Base-by-base conservation (phyloP, 2,329 filamentous ascomycete species). In the Fusarium falciforme region DNA sequence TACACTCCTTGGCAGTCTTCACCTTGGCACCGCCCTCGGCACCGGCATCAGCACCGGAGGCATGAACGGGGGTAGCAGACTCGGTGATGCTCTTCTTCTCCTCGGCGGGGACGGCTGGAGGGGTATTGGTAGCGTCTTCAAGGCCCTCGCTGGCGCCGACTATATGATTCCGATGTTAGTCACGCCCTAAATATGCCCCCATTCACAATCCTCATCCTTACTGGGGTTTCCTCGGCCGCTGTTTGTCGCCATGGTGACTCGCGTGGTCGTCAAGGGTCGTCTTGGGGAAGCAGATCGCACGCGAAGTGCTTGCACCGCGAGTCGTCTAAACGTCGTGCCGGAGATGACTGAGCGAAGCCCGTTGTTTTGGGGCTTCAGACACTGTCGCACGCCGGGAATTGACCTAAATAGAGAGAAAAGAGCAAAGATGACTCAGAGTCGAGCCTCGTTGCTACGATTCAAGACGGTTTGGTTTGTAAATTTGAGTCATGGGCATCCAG, bases 221-320 rank as follows among this genome's bases (percentile, higher is more conserved):
- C 82, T 80, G 62, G 79, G 80, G 71, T 78, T 87, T 76, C 85
- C 85, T 79, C 84, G 84, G 66, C 84, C 87, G 77, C 86, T 86
- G 81, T 91, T 89, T 72, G 87, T 88, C 78, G 89, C 89, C 89
- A 91, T 91, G 79, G 82, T 87, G 79, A 84, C 83, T 81, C 83
- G 84, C 80, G 82, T 81, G 77, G 79, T 81, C 47, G 78, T 80
- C 62, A 83, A 81, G 72, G 79, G 82, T 83, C 83, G 82, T 84
- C 83, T 84, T 80, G 84, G 84, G 73, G 84, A 86, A 83, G 86
- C 81, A 81, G 87, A 86, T 83, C 87, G 88, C 89, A 89, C 87
- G 80, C 87, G 85, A 80, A 90, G 86, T 83, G 88, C 87, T 86
- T 87, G 86, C 78, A 84, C 81, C 69, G 87, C 80, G 79, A 87